Conservation (phyloP, 208 protist genomes). For the Crithidia sp. region DNA sequence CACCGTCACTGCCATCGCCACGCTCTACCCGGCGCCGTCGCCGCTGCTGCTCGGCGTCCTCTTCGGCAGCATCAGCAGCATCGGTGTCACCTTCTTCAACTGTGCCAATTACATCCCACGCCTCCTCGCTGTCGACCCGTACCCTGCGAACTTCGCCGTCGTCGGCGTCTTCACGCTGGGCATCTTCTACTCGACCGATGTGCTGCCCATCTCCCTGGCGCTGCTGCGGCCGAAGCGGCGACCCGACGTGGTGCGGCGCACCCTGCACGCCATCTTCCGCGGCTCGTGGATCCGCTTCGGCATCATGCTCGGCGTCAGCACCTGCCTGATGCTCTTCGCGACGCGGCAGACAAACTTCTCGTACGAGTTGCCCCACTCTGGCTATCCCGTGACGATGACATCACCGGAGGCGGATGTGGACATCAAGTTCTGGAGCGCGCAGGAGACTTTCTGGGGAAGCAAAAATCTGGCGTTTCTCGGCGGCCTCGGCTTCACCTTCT, state of each 20-base stretch:
- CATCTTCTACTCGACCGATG: slow-evolving; percentile 56
- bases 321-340: slow-evolving; percentile 57
- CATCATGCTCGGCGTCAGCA: slow-evolving; percentile 33
- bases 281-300: slow-evolving; percentile 49
- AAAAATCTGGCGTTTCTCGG: slow-evolving; percentile 61
- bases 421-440: slow-evolving; percentile 55
- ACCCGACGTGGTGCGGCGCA: slow-evolving; percentile 16
- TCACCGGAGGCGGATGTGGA: slow-evolving; percentile 42
- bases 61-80: slow-evolving; percentile 41
- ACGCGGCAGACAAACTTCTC: slow-evolving; percentile 80
- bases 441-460: slow-evolving; percentile 64
- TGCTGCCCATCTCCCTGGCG: slow-evolving; percentile 45
- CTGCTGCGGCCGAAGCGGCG: slow-evolving; percentile 27
- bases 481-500: slow-evolving; percentile 66
- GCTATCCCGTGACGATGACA: slow-evolving; percentile 54
- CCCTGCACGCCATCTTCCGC: slow-evolving; percentile 22
- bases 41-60: slow-evolving; percentile 49
- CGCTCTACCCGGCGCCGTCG: slow-evolving; percentile 43
- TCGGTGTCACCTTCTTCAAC: slow-evolving; percentile 60
- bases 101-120: slow-evolving; percentile 80
- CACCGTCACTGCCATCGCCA: slow-evolving; percentile 46
- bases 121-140: slow-evolving; percentile 72
- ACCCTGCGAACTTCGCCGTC: slow-evolving; percentile 57
- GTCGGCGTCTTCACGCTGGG: slow-evolving; percentile 50
- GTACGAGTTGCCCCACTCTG: slow-evolving; percentile 48